Evolutionary conservation across 1,284 basidiomycete genomes (phyloP).

Genomic region (Cystobasidium sp.): DNA sequence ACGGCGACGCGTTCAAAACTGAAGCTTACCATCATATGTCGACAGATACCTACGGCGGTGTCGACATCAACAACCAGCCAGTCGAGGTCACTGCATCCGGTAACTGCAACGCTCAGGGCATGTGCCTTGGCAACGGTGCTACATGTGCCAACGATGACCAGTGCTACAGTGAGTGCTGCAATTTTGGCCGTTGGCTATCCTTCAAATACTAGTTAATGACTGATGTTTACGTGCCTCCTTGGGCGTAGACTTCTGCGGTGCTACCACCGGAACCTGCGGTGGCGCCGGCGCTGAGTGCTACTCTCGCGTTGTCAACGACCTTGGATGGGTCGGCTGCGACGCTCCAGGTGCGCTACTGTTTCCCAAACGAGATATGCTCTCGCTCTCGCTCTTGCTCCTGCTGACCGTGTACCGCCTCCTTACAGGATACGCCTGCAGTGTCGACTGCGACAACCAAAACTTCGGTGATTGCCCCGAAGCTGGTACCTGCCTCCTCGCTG

Average conservation of each 20-base stretch:
- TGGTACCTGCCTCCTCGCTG: slow-evolving; percentile 30
- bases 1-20: no score
- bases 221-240: background rate
- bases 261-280: slow-evolving; percentile 23
- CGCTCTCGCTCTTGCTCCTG: background rate
- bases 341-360: background rate
- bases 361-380: background rate
- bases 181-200: background rate
- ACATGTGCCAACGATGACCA: slow-evolving; percentile 26
- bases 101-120: slow-evolving; percentile 19
- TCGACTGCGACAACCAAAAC: slow-evolving; percentile 17
- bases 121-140: slow-evolving; percentile 30
- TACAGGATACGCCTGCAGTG: slow-evolving; percentile 17
- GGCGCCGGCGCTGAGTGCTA: slow-evolving; percentile 32
- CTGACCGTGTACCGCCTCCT: background rate
- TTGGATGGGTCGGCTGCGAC: slow-evolving; percentile 16
- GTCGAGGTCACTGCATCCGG: slow-evolving; percentile 15
- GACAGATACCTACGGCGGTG: slow-evolving; percentile 4
- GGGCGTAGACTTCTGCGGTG: slow-evolving; percentile 26
- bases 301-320: background rate
- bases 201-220: background rate
- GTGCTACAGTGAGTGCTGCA: slow-evolving; percentile 26
- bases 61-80: background rate
- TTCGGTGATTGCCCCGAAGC: slow-evolving; percentile 18
- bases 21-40: background rate